Conservation (phyloP, 768 basidiomycete genomes). For the Boletus reticulatus region DNA sequence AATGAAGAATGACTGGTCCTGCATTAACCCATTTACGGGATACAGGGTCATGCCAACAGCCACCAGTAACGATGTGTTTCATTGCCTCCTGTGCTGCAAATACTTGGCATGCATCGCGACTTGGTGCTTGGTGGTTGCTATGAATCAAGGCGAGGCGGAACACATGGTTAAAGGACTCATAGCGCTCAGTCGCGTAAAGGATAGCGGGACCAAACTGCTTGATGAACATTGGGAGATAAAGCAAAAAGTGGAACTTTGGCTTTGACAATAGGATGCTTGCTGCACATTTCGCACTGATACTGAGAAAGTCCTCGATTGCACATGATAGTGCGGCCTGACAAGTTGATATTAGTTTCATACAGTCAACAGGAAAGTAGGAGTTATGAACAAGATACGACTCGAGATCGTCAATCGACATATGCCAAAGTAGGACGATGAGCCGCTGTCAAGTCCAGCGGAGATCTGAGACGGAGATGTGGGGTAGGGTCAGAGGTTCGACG, state of each 20-base stretch:
- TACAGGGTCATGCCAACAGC: slow-evolving; percentile 8
- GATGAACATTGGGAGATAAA: slow-evolving; percentile 28
- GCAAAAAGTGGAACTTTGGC: slow-evolving; percentile 31
- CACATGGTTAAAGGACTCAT: slow-evolving; percentile 29
- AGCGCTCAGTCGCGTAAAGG: slow-evolving; percentile 29
- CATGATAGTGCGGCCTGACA: slow-evolving; percentile 4
- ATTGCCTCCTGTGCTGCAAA: slow-evolving; percentile 6
- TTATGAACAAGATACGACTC: slow-evolving; percentile 32
- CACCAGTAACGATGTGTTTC: slow-evolving; percentile 16
- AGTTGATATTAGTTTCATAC: no score
- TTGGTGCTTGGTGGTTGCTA: slow-evolving; percentile 32
- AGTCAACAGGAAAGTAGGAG: no score
- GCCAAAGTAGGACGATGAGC: slow-evolving; percentile 40
- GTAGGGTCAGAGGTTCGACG: no score
- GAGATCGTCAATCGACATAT: slow-evolving; percentile 37
- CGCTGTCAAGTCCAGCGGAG: no score
- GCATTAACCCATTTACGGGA: neutral
- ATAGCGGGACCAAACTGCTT: slow-evolving; percentile 28
- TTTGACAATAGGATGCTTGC: slow-evolving; percentile 28
- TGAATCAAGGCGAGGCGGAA: slow-evolving; percentile 25
- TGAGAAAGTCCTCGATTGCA: slow-evolving; percentile 27
- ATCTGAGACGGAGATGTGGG: no score
- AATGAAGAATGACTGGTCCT: neutral
- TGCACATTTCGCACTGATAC: slow-evolving; percentile 17
- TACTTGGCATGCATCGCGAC: slow-evolving; percentile 16